Evolutionary conservation across 331 rosid genomes (phyloP).

Genomic region (Rosa hybrid): DNA sequence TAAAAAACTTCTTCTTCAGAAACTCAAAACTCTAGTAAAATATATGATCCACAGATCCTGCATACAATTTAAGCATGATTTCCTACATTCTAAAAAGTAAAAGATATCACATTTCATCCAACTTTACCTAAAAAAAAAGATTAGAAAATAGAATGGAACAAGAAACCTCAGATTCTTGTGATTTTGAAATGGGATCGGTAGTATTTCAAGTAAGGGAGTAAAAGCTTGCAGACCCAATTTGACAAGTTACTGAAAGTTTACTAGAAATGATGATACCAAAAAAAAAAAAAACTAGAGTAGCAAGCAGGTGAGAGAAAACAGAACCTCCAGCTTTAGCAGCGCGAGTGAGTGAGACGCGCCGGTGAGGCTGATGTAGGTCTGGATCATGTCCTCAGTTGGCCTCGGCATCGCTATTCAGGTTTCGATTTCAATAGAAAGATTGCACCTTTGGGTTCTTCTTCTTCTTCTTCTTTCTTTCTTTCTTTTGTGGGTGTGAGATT

Average conservation of each 20-base stretch:
- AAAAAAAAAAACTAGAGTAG: background rate
- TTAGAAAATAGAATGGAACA: too few species aligned
- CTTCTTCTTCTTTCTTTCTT: background rate
- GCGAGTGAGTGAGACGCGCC: constrained; percentile 77
- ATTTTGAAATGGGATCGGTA: background rate
- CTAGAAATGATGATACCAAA: background rate
- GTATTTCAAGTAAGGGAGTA: background rate
- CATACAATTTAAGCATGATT: background rate
- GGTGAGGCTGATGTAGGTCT: constrained; percentile 67
- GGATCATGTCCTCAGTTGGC: constrained; percentile 46
- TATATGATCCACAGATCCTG: background rate
- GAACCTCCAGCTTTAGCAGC: constrained; percentile 61
- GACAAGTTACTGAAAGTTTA: background rate
- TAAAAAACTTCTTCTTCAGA: background rate
- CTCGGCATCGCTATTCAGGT: constrained; percentile 35
- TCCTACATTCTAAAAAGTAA: background rate
- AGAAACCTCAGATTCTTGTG: background rate
- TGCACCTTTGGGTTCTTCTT: background rate
- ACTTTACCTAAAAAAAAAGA: too few species aligned
- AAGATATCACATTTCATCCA: background rate
- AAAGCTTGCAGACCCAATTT: background rate
- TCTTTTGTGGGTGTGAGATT: background rate
- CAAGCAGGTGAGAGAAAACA: background rate
- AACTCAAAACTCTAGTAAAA: background rate
- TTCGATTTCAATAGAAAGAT: background rate